These are phyloP conservation scores for Tetraselmis striata DNA, from an alignment of 139 green algal genomes.

Conservation along the genomic window DNA sequence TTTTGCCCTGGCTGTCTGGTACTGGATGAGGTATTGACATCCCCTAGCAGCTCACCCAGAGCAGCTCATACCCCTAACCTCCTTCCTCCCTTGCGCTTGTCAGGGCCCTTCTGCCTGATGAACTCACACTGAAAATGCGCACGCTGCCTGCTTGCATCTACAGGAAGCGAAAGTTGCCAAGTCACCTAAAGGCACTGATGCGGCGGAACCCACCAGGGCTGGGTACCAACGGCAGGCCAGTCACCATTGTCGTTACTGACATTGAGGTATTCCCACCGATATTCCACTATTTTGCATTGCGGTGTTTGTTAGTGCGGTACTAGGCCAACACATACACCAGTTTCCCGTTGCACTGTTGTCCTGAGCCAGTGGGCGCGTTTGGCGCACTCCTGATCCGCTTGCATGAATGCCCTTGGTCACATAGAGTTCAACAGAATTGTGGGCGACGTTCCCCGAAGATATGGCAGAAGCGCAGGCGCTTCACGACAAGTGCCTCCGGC, in stretches of 20 bases:
- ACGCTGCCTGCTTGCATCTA: not conserved
- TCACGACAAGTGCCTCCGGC: not conserved
- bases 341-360: not conserved
- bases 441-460: not conserved
- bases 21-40: not conserved
- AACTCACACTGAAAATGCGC: no score
- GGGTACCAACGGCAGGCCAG: not conserved
- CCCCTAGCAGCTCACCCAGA: no score
- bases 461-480: not conserved
- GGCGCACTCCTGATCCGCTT: not conserved
- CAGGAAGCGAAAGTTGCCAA: not conserved
- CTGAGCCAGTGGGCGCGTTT: not conserved
- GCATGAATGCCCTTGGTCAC: not conserved
- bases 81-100: no score
- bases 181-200: not conserved
- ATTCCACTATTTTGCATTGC: not conserved
- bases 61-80: no score
- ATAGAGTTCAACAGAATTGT: not conserved
- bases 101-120: no score
- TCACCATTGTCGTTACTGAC: not conserved
- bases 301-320: not conserved
- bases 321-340: not conserved
- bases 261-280: not conserved
- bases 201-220: not conserved
- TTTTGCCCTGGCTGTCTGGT: not conserved